Conservation (phyloP, 345 rosid species). For the Bruguiera gymnorhiza region DNA sequence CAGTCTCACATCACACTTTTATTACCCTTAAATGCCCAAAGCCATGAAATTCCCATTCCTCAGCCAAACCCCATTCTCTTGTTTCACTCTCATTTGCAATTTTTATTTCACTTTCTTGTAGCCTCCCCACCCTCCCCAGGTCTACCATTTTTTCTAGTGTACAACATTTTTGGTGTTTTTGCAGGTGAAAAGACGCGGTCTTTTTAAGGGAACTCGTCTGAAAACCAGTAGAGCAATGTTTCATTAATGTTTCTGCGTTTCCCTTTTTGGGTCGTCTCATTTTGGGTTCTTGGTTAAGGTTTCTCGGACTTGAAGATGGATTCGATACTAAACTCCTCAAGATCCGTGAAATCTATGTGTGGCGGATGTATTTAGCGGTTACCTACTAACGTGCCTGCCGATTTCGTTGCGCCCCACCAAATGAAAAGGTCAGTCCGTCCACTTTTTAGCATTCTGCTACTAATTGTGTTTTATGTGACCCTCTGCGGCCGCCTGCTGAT, state of each 20-base stretch:
- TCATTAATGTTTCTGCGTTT: background rate
- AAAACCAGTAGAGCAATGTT: too few species aligned
- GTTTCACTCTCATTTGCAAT: slow-evolving; percentile 7
- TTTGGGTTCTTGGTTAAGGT: slow-evolving; percentile 6
- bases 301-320: slow-evolving; percentile 26
- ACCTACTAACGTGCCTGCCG: background rate
- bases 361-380: slow-evolving; percentile 7
- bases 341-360: slow-evolving; percentile 17
- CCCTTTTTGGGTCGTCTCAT: background rate
- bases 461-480: slow-evolving; percentile 46
- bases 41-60: slow-evolving; percentile 24
- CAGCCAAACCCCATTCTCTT: slow-evolving; percentile 8
- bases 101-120: slow-evolving; percentile 24
- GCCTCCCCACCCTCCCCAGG: background rate
- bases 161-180: too few species aligned
- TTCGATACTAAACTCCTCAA: slow-evolving; percentile 23
- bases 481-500: slow-evolving; percentile 47
- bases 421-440: slow-evolving; percentile 82
- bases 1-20: background rate
- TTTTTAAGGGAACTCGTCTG: too few species aligned
- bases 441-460: slow-evolving; percentile 51
- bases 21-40: background rate
- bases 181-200: too few species aligned
- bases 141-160: too few species aligned
- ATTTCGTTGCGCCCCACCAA: background rate